phyloP scores from a whole-genome alignment of 352 stramenopile species.

The Pythium plurisporium region DNA sequence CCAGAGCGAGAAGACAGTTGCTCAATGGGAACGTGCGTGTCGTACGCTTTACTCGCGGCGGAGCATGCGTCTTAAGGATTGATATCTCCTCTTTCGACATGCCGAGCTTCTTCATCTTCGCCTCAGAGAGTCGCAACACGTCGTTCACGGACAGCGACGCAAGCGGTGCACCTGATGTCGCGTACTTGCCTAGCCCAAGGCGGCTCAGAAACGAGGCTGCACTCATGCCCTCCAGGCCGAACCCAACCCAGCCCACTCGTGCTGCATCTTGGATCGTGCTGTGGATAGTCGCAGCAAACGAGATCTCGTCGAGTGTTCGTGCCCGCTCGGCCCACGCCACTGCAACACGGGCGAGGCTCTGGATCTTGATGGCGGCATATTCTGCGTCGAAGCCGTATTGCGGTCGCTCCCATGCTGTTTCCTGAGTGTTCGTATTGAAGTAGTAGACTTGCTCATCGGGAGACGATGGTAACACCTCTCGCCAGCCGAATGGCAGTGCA shows the following conservation, averaged over 20 bases:
- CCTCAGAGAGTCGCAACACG: slow-evolving; percentile 26
- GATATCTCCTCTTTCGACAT: slow-evolving; percentile 61
- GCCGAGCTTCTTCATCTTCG: slow-evolving; percentile 38
- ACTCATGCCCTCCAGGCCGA: slow-evolving; percentile 71
- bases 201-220: slow-evolving; percentile 46
- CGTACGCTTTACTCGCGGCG: slow-evolving; percentile 4
- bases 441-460: slow-evolving; percentile 31
- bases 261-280: slow-evolving; percentile 21
- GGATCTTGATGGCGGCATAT: slow-evolving; percentile 54
- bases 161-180: neutral
- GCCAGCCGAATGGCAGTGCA: slow-evolving; percentile 67
- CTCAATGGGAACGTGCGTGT: slow-evolving; percentile 31
- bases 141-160: slow-evolving; percentile 24
- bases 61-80: slow-evolving; percentile 27
- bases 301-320: slow-evolving; percentile 32
- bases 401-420: slow-evolving; percentile 53
- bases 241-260: slow-evolving; percentile 55
- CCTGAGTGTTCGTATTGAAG: slow-evolving; percentile 35
- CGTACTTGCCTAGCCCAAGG: slow-evolving; percentile 55
- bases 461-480: slow-evolving; percentile 10
- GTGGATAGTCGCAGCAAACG: slow-evolving; percentile 41
- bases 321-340: slow-evolving; percentile 29
- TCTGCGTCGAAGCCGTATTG: slow-evolving; percentile 69
- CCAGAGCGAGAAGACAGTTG: slow-evolving; percentile 26
- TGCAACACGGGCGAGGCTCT: slow-evolving; percentile 50